A percentile compares a stretch with the other conserved stretches of the same genome.
Evolutionary conservation across 208 protist genomes (phyloP).

Genomic region (Leishmania mexicana): DNA sequence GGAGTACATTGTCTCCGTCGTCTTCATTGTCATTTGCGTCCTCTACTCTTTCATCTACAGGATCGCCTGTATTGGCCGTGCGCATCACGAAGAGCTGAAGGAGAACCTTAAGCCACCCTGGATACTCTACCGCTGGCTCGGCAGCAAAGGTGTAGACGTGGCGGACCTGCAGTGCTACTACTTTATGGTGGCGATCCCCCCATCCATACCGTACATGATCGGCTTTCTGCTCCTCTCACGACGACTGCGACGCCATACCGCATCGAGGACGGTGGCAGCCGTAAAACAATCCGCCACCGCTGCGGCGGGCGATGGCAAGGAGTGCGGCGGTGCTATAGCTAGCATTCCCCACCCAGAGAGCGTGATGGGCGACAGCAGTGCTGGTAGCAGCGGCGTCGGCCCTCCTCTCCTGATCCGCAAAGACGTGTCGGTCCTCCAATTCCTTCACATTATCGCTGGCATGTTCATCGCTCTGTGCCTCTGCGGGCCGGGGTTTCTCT

Average conservation of each 20-base stretch:
- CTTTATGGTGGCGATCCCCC: conserved; percentile 48
- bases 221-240: conserved; percentile 46
- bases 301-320: neutral
- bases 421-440: conserved; percentile 21
- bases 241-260: conserved; percentile 15
- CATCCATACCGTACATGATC: conserved; percentile 38
- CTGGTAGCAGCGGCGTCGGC: neutral
- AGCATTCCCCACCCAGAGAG: neutral
- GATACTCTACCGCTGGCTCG: conserved; percentile 47
- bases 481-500: conserved; percentile 49
- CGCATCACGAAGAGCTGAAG: conserved; percentile 36
- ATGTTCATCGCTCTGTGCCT: conserved; percentile 39
- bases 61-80: conserved; percentile 32
- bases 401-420: neutral
- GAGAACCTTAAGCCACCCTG: conserved; percentile 40
- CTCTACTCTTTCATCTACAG: conserved; percentile 38
- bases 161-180: conserved; percentile 72
- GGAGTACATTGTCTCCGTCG: conserved; percentile 39
- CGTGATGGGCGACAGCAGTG: neutral
- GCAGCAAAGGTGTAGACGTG: conserved; percentile 62
- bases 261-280: neutral
- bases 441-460: conserved; percentile 47
- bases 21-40: conserved; percentile 23
- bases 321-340: neutral
- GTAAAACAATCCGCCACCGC: neutral